phyloP scores from a whole-genome alignment of 176 grass and related monocot species.

The Triticum turgidum region DNA sequence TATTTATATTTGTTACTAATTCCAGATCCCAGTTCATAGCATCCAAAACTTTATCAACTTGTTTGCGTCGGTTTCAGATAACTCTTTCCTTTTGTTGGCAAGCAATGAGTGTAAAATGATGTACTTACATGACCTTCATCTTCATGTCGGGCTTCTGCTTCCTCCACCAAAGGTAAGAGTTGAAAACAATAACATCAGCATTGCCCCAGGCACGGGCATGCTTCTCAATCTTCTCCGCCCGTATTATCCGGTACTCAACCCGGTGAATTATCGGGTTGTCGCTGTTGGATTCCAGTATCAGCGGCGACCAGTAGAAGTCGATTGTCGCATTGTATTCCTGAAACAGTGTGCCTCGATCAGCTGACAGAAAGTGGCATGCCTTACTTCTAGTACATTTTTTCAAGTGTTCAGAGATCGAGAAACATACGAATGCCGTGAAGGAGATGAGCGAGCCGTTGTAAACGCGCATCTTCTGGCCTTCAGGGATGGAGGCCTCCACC shows the following conservation, averaged over 20 bases:
- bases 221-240: slow-evolving; percentile 58
- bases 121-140: slow-evolving; percentile 88
- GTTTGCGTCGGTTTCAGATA: not conserved
- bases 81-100: not conserved
- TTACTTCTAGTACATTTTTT: not conserved
- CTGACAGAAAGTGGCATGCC: not conserved
- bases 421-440: slow-evolving; percentile 72
- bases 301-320: slow-evolving; percentile 94
- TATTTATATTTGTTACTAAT: not conserved
- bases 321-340: slow-evolving; percentile 85
- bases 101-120: not conserved
- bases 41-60: not conserved
- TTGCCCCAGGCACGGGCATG: slow-evolving; percentile 68
- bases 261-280: slow-evolving; percentile 79
- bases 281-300: slow-evolving; percentile 84
- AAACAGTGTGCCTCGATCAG: not conserved
- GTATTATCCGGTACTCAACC: slow-evolving; percentile 71
- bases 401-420: not conserved
- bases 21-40: not conserved
- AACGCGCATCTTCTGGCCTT: slow-evolving; percentile 41
- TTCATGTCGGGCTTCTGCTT: slow-evolving; percentile 68
- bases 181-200: slow-evolving; percentile 86
- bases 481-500: slow-evolving; percentile 65
- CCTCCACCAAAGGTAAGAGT: slow-evolving; percentile 97
- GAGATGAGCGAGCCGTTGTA: slow-evolving; percentile 71